Conservation (phyloP, 2,329 filamentous ascomycete species). For the Penicillium freii region DNA sequence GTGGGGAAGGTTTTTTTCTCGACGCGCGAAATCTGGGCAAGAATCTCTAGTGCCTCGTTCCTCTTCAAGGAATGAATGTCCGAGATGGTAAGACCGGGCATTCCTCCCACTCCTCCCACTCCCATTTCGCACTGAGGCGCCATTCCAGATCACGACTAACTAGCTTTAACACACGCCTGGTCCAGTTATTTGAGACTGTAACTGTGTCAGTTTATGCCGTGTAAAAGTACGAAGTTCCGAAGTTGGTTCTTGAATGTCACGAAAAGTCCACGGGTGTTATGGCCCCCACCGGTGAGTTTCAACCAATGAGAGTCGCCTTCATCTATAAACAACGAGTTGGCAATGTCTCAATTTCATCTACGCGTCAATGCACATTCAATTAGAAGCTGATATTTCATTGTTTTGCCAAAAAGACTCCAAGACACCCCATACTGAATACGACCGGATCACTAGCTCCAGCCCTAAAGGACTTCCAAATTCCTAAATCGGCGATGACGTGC, state of each 20-base stretch:
- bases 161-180: not conserved
- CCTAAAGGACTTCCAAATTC: too few relatives aligned
- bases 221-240: not conserved
- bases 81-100: slow-evolving; percentile 25
- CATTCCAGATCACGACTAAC: slow-evolving; percentile 22
- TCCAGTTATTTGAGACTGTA: slow-evolving; percentile 1
- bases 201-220: not conserved
- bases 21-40: slow-evolving; percentile 38
- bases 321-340: not conserved
- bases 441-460: too few relatives aligned
- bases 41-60: slow-evolving; percentile 36
- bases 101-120: slow-evolving; percentile 8
- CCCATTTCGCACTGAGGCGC: slow-evolving; percentile 16
- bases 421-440: too few relatives aligned
- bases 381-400: not conserved
- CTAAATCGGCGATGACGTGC: too few relatives aligned
- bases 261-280: not conserved
- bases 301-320: not conserved
- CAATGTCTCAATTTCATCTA: not conserved
- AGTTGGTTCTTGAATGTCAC: not conserved
- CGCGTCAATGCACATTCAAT: not conserved
- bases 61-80: slow-evolving; percentile 41
- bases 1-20: slow-evolving; percentile 53
- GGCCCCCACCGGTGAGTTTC: slow-evolving; percentile 1
- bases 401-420: too few relatives aligned